Evolutionary conservation across 176 grass and related monocot genomes (phyloP).

Genomic region (Poa annua): DNA sequence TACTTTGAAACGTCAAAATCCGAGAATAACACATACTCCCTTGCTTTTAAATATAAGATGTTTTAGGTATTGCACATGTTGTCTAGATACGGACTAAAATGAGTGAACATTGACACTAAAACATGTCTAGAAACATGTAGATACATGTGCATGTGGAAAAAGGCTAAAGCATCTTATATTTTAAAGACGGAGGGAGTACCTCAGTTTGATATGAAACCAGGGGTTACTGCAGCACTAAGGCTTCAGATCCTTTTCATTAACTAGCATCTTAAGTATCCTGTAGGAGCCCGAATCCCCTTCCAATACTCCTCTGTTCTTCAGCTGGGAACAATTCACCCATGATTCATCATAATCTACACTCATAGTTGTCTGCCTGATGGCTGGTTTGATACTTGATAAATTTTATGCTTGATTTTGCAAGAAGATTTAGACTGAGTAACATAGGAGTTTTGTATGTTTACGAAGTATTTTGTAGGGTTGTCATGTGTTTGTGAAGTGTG

Average conservation of each 20-base stretch:
- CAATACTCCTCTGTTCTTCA: not conserved
- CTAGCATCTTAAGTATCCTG: not conserved
- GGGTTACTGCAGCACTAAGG: not conserved
- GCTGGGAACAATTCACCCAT: not conserved
- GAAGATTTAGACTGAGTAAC: not conserved
- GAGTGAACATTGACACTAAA: too few species aligned
- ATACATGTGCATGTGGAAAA: too few species aligned
- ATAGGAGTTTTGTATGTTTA: not conserved
- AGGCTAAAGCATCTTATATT: too few species aligned
- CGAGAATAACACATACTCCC: too few species aligned
- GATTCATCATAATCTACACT: conserved; percentile 2
- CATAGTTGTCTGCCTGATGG: not conserved
- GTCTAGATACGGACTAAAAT: too few species aligned
- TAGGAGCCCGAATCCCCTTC: not conserved
- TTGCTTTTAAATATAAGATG: too few species aligned
- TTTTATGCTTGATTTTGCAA: conserved; percentile 5
- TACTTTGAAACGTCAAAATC: not conserved
- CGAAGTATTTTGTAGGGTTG: not conserved
- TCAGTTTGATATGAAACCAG: not conserved
- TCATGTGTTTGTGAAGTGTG: conserved; percentile 5
- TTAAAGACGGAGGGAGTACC: too few species aligned
- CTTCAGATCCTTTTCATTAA: conserved; percentile 2
- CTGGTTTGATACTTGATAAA: not conserved
- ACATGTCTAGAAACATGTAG: too few species aligned
- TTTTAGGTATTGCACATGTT: too few species aligned